Evolutionary conservation across 805 yeast species (phyloP), one percentile per base, ranked within the genome.

Genomic region (Yamadazyma paraphyllophila): DNA sequence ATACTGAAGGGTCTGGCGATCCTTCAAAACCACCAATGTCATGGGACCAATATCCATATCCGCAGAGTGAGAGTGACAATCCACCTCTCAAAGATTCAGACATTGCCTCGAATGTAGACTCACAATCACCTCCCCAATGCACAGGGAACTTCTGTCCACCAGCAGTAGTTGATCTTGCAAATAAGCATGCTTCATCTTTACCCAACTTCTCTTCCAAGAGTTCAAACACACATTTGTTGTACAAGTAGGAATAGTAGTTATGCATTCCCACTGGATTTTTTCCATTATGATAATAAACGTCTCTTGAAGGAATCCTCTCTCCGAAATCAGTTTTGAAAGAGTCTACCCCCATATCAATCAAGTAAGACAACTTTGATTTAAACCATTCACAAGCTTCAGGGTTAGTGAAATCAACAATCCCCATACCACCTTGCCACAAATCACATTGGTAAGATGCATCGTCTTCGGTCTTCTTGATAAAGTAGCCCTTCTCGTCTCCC

Each of bases 111-210:
- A 61, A 67, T 0, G 69, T 55, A 1, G 67, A 62, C 44, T 60
- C 61, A 47, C 69, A 65, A 49, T 67, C 72, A n/a, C 72, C 72
- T 8, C 69, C 71, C 72, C 72, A 67, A 47, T 67, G 71, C 12
- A 67, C 72, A 8, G 72, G 72, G 57, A 61, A 67, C 45, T 63
- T 53, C 48, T 67, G 72, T n/a, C 63, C 58, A 2, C 70, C 69
- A 25, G 65, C 60, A 14, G 72, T 67, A 16, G 72, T 68, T 14
- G 67, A 61, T 32, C 71, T 54, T 9, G 71, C 71, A 54, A 67
- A 67, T 20, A 67, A 55, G 44, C 66, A 63, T 2, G 71, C 71
- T 27, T 64, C 51, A 42, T 61, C 47, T 47, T 55, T 53, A 17
- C 71, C 71, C 15, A 57, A 47, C 37, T 58, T 56, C 44, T 53